Conservation (phyloP, 331 rosid genomes). For the Quercus tomentella region DNA sequence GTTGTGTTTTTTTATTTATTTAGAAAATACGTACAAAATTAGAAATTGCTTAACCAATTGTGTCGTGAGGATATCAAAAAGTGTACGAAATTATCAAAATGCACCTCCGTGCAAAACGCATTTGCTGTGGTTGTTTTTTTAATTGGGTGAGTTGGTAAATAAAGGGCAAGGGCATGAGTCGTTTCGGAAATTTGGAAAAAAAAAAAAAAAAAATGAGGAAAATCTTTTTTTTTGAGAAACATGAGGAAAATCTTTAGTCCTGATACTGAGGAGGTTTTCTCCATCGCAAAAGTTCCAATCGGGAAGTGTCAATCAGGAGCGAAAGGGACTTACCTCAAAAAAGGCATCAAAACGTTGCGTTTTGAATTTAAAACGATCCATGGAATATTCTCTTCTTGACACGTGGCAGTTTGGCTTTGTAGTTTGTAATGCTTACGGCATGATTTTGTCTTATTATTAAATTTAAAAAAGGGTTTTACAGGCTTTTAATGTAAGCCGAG, state of each 20-base stretch:
- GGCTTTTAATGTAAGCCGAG: no score
- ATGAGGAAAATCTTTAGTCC: not conserved
- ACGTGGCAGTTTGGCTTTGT: not conserved
- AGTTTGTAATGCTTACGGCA: not conserved
- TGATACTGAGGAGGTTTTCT: not conserved
- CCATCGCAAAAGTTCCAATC: not conserved
- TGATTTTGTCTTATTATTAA: not conserved
- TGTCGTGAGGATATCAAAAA: not conserved
- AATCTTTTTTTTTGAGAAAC: no score
- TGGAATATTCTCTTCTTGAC: not conserved
- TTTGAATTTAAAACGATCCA: not conserved
- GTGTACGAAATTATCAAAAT: not conserved
- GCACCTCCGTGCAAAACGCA: conserved; percentile 1
- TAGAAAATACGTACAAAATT: not conserved
- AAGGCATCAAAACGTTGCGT: not conserved
- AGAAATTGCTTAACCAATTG: no score
- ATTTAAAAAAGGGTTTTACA: no score
- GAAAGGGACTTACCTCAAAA: no score
- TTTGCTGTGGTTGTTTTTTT: not conserved
- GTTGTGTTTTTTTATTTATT: no score
- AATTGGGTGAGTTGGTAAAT: not conserved
- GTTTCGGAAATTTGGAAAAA: not conserved
- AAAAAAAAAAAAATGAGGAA: rapidly evolving
- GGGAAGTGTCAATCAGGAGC: not conserved
- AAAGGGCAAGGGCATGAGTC: not conserved